Evolutionary conservation across 345 rosid species (phyloP).

Genomic region (Turnera subulata): DNA sequence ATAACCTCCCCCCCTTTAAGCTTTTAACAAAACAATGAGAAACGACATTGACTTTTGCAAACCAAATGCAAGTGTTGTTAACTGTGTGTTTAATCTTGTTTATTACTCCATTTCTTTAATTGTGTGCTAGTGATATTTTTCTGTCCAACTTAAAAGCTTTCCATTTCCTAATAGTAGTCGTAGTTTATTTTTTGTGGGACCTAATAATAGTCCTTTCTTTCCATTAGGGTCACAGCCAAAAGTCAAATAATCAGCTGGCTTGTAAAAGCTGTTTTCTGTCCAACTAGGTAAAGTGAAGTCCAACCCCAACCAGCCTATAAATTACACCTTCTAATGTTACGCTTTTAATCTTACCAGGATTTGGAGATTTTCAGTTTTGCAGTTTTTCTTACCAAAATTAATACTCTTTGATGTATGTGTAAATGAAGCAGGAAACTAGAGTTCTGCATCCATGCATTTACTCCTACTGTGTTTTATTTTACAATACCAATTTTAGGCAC

Average conservation of each 20-base stretch:
- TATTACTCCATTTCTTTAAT: constrained; percentile 5
- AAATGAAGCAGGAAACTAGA: too few relatives aligned
- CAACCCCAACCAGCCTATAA: too few relatives aligned
- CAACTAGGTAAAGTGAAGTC: constrained; percentile 18
- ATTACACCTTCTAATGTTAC: too few relatives aligned
- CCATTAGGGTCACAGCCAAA: constrained; percentile 12
- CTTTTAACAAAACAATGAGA: constrained; percentile 39
- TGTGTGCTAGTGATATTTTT: neutral
- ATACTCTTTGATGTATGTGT: too few relatives aligned
- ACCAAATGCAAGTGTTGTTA: constrained; percentile 15
- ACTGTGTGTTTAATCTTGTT: neutral
- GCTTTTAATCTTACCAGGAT: too few relatives aligned
- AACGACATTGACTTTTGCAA: constrained; percentile 62
- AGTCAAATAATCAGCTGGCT: constrained; percentile 46
- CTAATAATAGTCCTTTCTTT: constrained; percentile 3
- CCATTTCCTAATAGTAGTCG: neutral
- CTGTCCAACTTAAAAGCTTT: neutral
- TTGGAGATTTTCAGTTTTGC: too few relatives aligned
- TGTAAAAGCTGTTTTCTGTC: constrained; percentile 48
- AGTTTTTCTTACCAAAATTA: too few relatives aligned
- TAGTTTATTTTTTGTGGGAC: constrained; percentile 18
- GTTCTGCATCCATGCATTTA: too few relatives aligned
- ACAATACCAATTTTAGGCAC: too few relatives aligned
- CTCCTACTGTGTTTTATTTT: too few relatives aligned
- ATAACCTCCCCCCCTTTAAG: constrained; percentile 9